phyloP scores from a whole-genome alignment of 2,329 filamentous ascomycete genomes.

The Tolypocladium sp. region DNA sequence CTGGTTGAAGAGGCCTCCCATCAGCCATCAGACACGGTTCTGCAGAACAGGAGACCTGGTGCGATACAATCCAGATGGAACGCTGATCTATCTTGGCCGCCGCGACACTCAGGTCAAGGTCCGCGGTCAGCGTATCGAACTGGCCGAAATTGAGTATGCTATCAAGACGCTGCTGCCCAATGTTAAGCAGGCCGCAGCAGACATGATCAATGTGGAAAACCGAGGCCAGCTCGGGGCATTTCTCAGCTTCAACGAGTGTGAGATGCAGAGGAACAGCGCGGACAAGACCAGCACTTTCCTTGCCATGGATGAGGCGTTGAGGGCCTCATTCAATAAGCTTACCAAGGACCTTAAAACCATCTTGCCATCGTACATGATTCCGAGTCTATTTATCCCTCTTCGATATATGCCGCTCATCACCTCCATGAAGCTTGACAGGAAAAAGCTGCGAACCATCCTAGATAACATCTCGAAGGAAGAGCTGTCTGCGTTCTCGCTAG shows the following conservation, averaged over 20 bases:
- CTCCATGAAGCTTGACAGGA: constrained; percentile 9
- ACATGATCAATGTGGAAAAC: background rate
- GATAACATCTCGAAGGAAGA: no score
- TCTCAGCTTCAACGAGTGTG: background rate
- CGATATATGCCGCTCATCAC: constrained; percentile 6
- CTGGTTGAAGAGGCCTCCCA: no score
- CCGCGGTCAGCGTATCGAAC: constrained; percentile 10
- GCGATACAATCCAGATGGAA: constrained; percentile 6
- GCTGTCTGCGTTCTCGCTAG: background rate
- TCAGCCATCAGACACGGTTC: background rate
- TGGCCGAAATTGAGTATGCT: constrained; percentile 8
- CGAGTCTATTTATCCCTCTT: background rate
- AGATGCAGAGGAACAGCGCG: no score
- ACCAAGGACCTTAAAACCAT: no score
- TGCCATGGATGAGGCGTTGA: no score
- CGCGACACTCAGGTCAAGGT: constrained; percentile 8
- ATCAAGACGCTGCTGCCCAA: background rate
- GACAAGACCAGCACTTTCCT: no score
- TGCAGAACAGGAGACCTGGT: constrained; percentile 11
- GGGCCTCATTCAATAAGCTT: no score
- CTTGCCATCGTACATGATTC: constrained; percentile 1
- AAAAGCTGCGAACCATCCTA: background rate
- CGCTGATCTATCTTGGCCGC: constrained; percentile 6
- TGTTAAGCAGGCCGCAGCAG: background rate
- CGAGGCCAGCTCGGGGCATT: background rate